A percentile compares a stretch with the other conserved stretches of the same genome.
These are phyloP conservation scores for Alternaria arbusti DNA, from an alignment of 2,329 filamentous ascomycete species.

Conservation along the genomic window DNA sequence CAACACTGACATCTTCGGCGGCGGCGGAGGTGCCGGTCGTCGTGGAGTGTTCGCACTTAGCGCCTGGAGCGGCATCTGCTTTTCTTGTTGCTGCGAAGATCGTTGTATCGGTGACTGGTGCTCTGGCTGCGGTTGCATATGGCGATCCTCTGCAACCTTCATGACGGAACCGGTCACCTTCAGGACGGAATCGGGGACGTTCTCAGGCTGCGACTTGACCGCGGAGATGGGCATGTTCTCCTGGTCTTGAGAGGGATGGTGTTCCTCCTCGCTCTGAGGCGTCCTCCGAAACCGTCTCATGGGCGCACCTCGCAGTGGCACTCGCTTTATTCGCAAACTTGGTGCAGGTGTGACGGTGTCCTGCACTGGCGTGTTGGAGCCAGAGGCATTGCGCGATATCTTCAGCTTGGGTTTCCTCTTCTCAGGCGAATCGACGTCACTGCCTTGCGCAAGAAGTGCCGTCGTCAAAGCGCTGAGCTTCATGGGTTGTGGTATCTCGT, in stretches of 20 bases:
- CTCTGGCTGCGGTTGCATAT: constrained; percentile 27
- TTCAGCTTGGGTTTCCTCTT: constrained; percentile 47
- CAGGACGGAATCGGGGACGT: constrained; percentile 38
- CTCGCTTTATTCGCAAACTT: constrained; percentile 48
- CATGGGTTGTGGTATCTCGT: constrained; percentile 85
- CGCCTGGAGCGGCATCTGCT: constrained; percentile 57
- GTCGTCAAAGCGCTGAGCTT: constrained; percentile 93
- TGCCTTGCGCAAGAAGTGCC: constrained; percentile 68
- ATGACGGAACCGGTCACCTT: constrained; percentile 45
- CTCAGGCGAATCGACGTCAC: constrained; percentile 51
- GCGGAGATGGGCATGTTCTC: constrained; percentile 72
- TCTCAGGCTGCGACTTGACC: constrained; percentile 34
- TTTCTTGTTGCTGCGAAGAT: constrained; percentile 51
- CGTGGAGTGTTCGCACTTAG: constrained; percentile 75
- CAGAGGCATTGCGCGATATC: constrained; percentile 43
- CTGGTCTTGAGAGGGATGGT: constrained; percentile 69
- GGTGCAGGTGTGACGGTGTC: constrained; percentile 51
- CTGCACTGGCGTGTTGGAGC: constrained; percentile 48
- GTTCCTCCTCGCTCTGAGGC: constrained; percentile 48
- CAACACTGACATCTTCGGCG: constrained; percentile 96
- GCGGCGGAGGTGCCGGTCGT: constrained; percentile 76
- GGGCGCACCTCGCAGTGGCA: constrained; percentile 48
- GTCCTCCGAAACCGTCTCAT: constrained; percentile 49
- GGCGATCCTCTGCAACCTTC: constrained; percentile 39
- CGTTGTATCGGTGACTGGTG: constrained; percentile 39